Base-by-base conservation (phyloP, 2,329 filamentous ascomycete species). In the Colletotrichum tabaci region DNA sequence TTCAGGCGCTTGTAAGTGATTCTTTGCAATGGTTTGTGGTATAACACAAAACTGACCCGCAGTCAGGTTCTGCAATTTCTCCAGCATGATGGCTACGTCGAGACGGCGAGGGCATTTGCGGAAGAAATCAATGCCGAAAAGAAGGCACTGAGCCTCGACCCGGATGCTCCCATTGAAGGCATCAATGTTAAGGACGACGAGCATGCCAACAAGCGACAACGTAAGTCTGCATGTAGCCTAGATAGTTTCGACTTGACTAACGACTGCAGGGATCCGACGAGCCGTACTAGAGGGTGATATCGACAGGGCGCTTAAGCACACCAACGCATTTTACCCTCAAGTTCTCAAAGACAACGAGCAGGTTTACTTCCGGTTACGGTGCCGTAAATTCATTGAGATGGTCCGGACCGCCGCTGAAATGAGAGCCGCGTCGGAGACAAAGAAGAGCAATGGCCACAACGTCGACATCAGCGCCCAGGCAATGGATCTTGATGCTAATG, bases 361-460 rank as follows among this genome's bases (percentile, higher is more conserved):
- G 65, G 94, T 98, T 18, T 91, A 95, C 79, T 98, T 99, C 82
- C 93, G 92, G 69, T 85, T 99, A 60, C 90, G 92, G 75, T 98
- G 95, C 79, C 91, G 95, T 72, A 97, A 96, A 79, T 98, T 98
- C 80, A 92, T 98, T 72, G 96, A 99, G 81, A 96, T 99, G 92
- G 94, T 97, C 77, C 89, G 93, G 50, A 89, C 88, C 69, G 91
- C 91, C 46, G 91, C 92, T 2, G 92, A 95, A 75, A 81, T 93
- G 21, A 87, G 87, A 77, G 83, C 86, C 46, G 82, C 83, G 9
- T 81, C 84, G 46, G 84, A 86, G 10, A 76, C 80, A 5, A 87
- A 86, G 76, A 82, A 76, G 74, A 80, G 76, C 79, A 79, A 87
- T 73, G 80, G 84, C 13, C 84, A 87, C 61, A 83, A 83, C 47